Base-by-base conservation (phyloP, 805 yeast genomes). In the Hanseniaspora vineae region DNA sequence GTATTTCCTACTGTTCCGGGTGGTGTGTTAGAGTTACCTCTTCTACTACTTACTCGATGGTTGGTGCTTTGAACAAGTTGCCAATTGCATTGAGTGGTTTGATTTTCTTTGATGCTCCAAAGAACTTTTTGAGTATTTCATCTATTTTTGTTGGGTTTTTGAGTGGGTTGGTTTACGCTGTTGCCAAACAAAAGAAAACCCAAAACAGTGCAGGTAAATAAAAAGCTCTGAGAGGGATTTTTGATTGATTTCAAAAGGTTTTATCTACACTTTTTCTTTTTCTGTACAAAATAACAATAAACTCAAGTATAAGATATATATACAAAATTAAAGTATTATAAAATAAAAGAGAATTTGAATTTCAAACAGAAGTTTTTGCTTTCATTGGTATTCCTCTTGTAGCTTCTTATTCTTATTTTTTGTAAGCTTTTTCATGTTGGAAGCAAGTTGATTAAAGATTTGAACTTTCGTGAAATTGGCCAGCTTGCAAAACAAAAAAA, bases 11-110 rank as follows among this genome's bases (percentile, higher is more conserved):
- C 78, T 87, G 96, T 69, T 88, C 97, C 12, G 98, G 97, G 52
- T 92, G 98, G 98, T 92, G 98, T 78, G 95, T 92, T 55, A 86
- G 98, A 72, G 97, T 92, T 54, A 92, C 98, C 42, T 87, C 97
- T 19, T 89, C 97, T 29, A 92, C 98, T 48, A 92, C 98, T 48
- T 92, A 92, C 73, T 87, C 96, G 47, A 92, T 92, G 98, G 97
- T 92, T 50, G 98, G 98, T 67, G 98, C 98, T 48, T 78, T 92
- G 67, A 92, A 92, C 79, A 92, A 92, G 72, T 80, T 92, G 59
- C 98, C 98, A 63, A 87, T 92, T 61, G 98, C 98, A 14, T 75
- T 92, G 50, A 81, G 95, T 39, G 99, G 99, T 40, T 77, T 92
- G 66, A 62, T 92, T 56, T 90, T 92, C 77, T 92, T 92, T 61